A percentile compares a stretch with the other conserved stretches of the same genome.
These are phyloP conservation scores for Neckera pumila DNA, from an alignment of 225 moss, liverwort and hornwort species.

Conservation along the genomic window DNA sequence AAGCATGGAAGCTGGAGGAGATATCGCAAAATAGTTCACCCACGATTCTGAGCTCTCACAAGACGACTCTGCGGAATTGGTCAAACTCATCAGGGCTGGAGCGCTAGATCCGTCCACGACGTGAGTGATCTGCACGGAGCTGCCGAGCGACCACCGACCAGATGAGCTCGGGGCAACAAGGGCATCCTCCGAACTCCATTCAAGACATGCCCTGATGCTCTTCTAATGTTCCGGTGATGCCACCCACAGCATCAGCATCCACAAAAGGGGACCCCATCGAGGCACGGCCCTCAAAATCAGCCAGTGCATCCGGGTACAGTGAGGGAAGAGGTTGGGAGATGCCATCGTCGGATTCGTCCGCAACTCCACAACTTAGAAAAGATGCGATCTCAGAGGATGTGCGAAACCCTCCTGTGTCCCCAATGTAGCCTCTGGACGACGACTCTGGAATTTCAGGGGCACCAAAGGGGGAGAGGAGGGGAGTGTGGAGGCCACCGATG, in stretches of 20 bases:
- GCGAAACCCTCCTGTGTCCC: not conserved
- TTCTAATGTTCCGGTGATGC: fast-evolving
- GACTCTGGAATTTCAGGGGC: not conserved
- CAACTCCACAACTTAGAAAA: not conserved
- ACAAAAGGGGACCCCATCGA: not conserved
- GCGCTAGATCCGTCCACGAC: too few species aligned
- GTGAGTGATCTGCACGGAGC: not conserved
- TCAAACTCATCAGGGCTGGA: too few species aligned
- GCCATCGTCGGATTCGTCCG: not conserved
- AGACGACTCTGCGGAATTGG: too few species aligned
- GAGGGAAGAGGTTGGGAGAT: not conserved
- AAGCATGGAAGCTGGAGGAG: too few species aligned
- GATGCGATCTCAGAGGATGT: not conserved
- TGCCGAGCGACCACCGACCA: not conserved
- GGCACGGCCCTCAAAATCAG: not conserved
- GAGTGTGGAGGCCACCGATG: not conserved
- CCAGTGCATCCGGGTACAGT: not conserved
- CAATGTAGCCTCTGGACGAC: not conserved
- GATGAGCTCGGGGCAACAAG: not conserved
- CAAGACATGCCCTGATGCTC: not conserved
- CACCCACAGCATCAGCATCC: fast-evolving
- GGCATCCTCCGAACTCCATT: not conserved
- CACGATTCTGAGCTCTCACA: too few species aligned
- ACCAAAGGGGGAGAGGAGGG: not conserved
- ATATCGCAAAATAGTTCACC: too few species aligned